Percentiles rank a stretch among this genome's conserved stretches.
phyloP scores from a whole-genome alignment of 225 moss, liverwort and hornwort genomes.

The Bryoerythrophyllum caledonicum region DNA sequence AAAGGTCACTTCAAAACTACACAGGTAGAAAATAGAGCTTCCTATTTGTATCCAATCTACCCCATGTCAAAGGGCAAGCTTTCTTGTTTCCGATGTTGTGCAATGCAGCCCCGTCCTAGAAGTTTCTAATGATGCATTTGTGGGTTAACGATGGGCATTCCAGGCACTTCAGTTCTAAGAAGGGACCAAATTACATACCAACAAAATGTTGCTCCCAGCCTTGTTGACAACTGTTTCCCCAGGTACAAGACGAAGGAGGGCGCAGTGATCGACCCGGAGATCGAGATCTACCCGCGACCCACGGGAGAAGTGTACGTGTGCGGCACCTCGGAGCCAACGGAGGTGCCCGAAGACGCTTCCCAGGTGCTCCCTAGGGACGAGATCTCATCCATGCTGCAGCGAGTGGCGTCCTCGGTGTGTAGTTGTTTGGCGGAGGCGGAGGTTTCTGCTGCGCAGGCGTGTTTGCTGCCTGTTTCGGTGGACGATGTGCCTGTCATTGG shows the following conservation, averaged over 20 bases:
- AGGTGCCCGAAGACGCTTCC: constrained; percentile 48
- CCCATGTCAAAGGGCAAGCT: too few species aligned
- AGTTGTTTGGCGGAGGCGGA: constrained; percentile 54
- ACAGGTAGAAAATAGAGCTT: too few species aligned
- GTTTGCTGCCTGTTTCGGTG: constrained; percentile 70
- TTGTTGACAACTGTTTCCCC: too few species aligned
- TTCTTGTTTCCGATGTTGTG: too few species aligned
- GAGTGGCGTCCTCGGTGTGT: constrained; percentile 60
- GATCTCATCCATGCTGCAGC: constrained; percentile 42
- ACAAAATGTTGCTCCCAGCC: too few species aligned
- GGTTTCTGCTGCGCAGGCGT: constrained; percentile 54
- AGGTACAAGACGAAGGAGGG: constrained; percentile 59
- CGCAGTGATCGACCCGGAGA: constrained; percentile 52
- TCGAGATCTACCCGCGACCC: constrained; percentile 64
- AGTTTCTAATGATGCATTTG: too few species aligned
- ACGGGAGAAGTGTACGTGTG: constrained; percentile 71
- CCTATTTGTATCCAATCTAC: too few species aligned
- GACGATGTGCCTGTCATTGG: constrained; percentile 72
- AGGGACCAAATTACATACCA: too few species aligned
- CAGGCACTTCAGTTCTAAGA: too few species aligned
- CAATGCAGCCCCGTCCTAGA: too few species aligned
- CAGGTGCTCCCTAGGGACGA: constrained; percentile 43
- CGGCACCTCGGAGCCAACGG: constrained; percentile 60
- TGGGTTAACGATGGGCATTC: too few species aligned
- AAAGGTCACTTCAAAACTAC: too few species aligned